phyloP scores from a whole-genome alignment of 2,329 filamentous ascomycete genomes.

The Penicillium sp. region DNA sequence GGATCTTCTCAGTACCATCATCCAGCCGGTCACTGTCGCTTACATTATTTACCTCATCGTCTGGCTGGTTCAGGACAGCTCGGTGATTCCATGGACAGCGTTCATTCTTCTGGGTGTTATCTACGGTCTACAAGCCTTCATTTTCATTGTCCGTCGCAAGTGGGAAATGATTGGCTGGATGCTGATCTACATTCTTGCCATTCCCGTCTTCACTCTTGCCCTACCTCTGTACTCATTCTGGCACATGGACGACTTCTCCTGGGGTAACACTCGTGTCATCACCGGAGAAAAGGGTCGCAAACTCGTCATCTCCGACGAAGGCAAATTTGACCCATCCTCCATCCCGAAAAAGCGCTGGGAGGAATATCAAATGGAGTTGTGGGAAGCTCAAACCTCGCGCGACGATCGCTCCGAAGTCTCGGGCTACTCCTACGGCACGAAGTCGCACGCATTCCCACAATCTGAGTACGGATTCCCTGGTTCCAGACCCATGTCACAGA shows the following conservation, averaged over 20 bases:
- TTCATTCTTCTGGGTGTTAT: slow-evolving; percentile 93
- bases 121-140: slow-evolving; percentile 94
- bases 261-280: slow-evolving; percentile 98
- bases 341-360: slow-evolving; percentile 99
- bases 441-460: slow-evolving; percentile 64
- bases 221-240: slow-evolving; percentile 95
- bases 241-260: slow-evolving; percentile 99
- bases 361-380: slow-evolving; percentile 96
- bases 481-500: slow-evolving; percentile 64
- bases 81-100: slow-evolving; percentile 76
- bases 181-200: slow-evolving; percentile 89
- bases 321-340: slow-evolving; percentile 90
- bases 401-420: slow-evolving; percentile 87
- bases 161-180: slow-evolving; percentile 99
- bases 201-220: slow-evolving; percentile 88
- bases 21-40: slow-evolving; percentile 86
- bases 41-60: slow-evolving; percentile 92
- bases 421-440: slow-evolving; percentile 93
- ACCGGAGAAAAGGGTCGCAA: slow-evolving; percentile 92
- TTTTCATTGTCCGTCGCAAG: slow-evolving; percentile 94
- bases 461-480: slow-evolving; percentile 74
- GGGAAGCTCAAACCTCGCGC: slow-evolving; percentile 88
- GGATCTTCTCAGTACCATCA: slow-evolving; percentile 86
- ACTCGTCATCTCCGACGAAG: slow-evolving; percentile 92
- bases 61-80: slow-evolving; percentile 64